Base-by-base conservation (phyloP, 148 eudicot genomes). In the Simmondsia chinensis region DNA sequence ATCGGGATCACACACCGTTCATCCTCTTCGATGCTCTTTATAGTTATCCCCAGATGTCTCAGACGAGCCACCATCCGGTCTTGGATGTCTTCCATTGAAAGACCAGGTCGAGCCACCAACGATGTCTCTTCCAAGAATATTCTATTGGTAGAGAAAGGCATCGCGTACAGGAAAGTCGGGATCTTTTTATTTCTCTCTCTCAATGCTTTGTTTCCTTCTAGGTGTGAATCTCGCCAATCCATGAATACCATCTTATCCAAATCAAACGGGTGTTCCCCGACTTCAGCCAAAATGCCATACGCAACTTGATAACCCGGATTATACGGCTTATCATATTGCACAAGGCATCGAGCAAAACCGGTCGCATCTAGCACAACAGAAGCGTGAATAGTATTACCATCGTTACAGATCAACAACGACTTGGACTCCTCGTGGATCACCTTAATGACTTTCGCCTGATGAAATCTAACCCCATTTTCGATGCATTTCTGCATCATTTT, bases 171-270 rank as follows among this genome's bases (percentile, higher is more conserved):
- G 27, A 93, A 93, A 43, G 96, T 93, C 7, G 96, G 96, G 24
- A 86, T 73, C 67, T 61, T 82, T 35, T 67, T 55, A 46, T 93
- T 93, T 63, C 77, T 77, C 58, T 68, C 77, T 59, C 77, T 76
- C 15, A 93, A 57, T 52, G 60, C 78, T 33, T 6, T 27, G 20
- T 77, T 64, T 20, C 49, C 58, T 13, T 70, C 65, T 39, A 93
- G 77, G 69, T 86, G 99, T 9, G 94, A 79, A 49, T 93, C 99
- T 64, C 99, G 65, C 99, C 99, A 93, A 56, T 93, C 99, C 96
- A 93, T 93, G 69, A 93, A 86, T 16, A 93, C 46, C 99, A 93
- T 93, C 63, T 93, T 93, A 53, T 86, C 72, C 7, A 77, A 70
- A 68, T 93, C 99, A 57, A 86, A 93, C 1, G 99, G 99, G 54